Conservation (phyloP, 2,329 filamentous ascomycete genomes). For the Gyromitra esculenta region DNA sequence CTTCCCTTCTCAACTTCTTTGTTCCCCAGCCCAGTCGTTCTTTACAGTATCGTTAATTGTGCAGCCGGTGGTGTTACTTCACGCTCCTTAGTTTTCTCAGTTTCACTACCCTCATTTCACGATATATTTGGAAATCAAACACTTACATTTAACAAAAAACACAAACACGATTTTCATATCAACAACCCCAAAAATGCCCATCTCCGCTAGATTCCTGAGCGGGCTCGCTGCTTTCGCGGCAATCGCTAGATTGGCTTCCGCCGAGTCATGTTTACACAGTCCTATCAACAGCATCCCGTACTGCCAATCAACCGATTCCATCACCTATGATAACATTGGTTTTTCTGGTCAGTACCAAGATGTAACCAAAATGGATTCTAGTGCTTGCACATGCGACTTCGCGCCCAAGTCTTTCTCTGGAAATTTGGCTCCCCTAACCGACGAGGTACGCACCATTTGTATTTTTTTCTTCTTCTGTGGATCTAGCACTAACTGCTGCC, state of each 20-base stretch:
- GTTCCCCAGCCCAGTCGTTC: conserved; percentile 39
- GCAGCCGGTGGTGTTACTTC: conserved; percentile 35
- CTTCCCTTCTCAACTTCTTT: conserved; percentile 22
- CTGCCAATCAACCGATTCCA: conserved; percentile 71
- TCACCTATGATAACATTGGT: conserved; percentile 74
- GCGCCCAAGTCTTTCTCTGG: conserved; percentile 68
- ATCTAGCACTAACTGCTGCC: conserved; percentile 7
- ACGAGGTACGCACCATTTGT: conserved; percentile 69
- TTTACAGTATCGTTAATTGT: conserved; percentile 42
- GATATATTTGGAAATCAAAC: conserved; percentile 5
- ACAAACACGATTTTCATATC: conserved; percentile 12
- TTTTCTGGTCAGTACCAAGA: conserved; percentile 71
- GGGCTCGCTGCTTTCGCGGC: conserved; percentile 51
- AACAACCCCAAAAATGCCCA: conserved; percentile 41
- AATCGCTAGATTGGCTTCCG: conserved; percentile 58
- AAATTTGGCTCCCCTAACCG: conserved; percentile 72
- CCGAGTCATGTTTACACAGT: conserved; percentile 56
- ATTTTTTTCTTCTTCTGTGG: not conserved
- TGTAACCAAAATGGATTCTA: conserved; percentile 69
- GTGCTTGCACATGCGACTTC: conserved; percentile 68
- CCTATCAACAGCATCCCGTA: conserved; percentile 70
- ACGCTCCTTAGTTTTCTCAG: conserved; percentile 43
- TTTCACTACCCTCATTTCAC: conserved; percentile 28
- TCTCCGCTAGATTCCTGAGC: conserved; percentile 41
- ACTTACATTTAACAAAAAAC: conserved; percentile 7